phyloP scores from a whole-genome alignment of 306 rosid genomes.

The Fagus sylvatica region DNA sequence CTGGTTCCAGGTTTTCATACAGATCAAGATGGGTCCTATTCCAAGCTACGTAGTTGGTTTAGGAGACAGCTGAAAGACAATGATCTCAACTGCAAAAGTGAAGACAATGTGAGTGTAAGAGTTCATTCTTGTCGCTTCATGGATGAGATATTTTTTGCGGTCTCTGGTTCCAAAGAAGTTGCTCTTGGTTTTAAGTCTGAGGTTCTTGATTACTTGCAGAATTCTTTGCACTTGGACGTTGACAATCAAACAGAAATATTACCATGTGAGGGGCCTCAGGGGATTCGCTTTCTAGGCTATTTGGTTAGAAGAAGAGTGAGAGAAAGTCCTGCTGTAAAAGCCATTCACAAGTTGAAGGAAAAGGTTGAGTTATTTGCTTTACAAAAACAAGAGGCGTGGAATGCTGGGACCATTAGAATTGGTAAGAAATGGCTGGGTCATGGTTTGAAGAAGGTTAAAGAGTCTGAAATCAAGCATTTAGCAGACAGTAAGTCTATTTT shows the following conservation, averaged over 20 bases:
- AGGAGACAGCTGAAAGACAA: slow-evolving; percentile 59
- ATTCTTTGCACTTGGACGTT: slow-evolving; percentile 65
- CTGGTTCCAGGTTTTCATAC: slow-evolving; percentile 22
- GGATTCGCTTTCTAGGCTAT: slow-evolving; percentile 63
- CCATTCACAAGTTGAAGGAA: slow-evolving; percentile 84
- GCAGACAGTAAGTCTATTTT: slow-evolving; percentile 59
- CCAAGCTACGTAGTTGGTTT: slow-evolving; percentile 80
- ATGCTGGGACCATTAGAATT: slow-evolving; percentile 57
- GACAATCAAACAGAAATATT: slow-evolving; percentile 46
- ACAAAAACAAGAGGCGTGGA: slow-evolving; percentile 80
- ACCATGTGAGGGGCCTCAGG: slow-evolving; percentile 48
- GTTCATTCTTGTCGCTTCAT: slow-evolving; percentile 71
- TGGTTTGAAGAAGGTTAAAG: slow-evolving; percentile 91
- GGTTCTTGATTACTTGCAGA: slow-evolving; percentile 53
- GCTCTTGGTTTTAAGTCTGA: slow-evolving; percentile 65
- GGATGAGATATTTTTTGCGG: slow-evolving; percentile 82
- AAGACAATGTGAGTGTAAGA: slow-evolving; percentile 34
- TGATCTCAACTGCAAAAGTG: slow-evolving; percentile 30
- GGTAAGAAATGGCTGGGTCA: slow-evolving; percentile 94
- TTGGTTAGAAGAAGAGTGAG: slow-evolving; percentile 53
- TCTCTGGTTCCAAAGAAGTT: slow-evolving; percentile 71
- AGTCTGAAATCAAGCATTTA: slow-evolving; percentile 81
- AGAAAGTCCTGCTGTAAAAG: slow-evolving; percentile 70
- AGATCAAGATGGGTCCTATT: slow-evolving; percentile 40
- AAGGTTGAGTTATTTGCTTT: slow-evolving; percentile 67